These are phyloP conservation scores for Ophiostoma sp. DNA, from an alignment of 2,329 filamentous ascomycete genomes.

Conservation along the genomic window DNA sequence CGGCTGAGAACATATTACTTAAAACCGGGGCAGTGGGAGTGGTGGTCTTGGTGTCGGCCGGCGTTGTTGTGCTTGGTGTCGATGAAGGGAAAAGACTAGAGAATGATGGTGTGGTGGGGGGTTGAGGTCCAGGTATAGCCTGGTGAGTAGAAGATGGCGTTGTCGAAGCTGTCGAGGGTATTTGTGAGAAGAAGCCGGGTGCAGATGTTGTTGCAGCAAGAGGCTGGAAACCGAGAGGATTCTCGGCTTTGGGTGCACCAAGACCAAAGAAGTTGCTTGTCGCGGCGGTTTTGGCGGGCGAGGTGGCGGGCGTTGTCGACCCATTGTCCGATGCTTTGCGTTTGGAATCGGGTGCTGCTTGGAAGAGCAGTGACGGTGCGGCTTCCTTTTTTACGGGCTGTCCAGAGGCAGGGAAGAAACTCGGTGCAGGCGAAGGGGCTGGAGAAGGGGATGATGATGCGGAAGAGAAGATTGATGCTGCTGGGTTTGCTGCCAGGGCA, in stretches of 20 bases:
- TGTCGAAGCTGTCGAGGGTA: not conserved
- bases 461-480: not conserved
- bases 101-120: not conserved
- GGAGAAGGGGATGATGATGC: not conserved
- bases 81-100: not conserved
- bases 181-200: not conserved
- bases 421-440: not conserved
- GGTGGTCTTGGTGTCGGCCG: not conserved
- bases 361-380: conserved; percentile 8
- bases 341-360: not conserved
- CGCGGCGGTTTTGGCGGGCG: not conserved
- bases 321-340: not conserved
- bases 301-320: conserved; percentile 10
- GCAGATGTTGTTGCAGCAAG: not conserved
- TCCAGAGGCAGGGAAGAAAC: conserved; percentile 7
- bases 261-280: conserved; percentile 8
- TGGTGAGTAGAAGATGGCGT: not conserved
- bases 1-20: not conserved
- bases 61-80: not conserved
- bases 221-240: not conserved
- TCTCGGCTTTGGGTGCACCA: not conserved
- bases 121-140: not conserved
- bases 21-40: not conserved
- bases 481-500: not conserved
- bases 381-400: not conserved